phyloP scores from a whole-genome alignment of 2,329 filamentous ascomycete genomes.

The Arthrobotrys entomopaga region DNA sequence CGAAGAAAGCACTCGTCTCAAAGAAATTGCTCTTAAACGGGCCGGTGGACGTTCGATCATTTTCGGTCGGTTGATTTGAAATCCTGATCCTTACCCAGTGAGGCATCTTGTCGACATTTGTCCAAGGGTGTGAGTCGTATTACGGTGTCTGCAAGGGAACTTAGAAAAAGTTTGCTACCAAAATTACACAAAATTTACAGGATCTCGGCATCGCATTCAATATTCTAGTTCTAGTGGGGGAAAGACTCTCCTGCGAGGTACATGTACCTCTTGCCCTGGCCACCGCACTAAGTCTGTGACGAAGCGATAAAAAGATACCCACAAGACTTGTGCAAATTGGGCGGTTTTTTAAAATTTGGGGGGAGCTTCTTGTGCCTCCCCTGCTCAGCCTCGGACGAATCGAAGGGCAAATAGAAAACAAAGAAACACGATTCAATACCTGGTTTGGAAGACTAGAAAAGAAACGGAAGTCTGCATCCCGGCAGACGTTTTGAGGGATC shows the following conservation, averaged over 20 bases:
- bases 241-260: constrained; percentile 18
- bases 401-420: constrained; percentile 42
- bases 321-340: constrained; percentile 29
- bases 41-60: constrained; percentile 19
- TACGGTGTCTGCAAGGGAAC: constrained; percentile 25
- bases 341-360: constrained; percentile 18
- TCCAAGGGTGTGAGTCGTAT: constrained; percentile 1
- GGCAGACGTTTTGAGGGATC: constrained; percentile 1
- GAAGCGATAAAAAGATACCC: constrained; percentile 23
- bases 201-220: constrained; percentile 23
- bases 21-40: constrained; percentile 15
- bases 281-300: constrained; percentile 45
- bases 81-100: constrained; percentile 31
- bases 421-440: constrained; percentile 28
- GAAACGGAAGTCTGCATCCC: constrained; percentile 41
- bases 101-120: constrained; percentile 26
- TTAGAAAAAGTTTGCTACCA: constrained; percentile 44
- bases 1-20: constrained; percentile 18
- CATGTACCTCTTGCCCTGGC: constrained; percentile 3
- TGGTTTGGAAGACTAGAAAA: constrained; percentile 29
- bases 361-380: constrained; percentile 29
- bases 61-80: constrained; percentile 36
- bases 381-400: constrained; percentile 38
- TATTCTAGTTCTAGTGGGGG: background rate
- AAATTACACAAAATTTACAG: constrained; percentile 17